Conservation (phyloP, 139 green algal genomes). For the Haematococcus lacustris region DNA sequence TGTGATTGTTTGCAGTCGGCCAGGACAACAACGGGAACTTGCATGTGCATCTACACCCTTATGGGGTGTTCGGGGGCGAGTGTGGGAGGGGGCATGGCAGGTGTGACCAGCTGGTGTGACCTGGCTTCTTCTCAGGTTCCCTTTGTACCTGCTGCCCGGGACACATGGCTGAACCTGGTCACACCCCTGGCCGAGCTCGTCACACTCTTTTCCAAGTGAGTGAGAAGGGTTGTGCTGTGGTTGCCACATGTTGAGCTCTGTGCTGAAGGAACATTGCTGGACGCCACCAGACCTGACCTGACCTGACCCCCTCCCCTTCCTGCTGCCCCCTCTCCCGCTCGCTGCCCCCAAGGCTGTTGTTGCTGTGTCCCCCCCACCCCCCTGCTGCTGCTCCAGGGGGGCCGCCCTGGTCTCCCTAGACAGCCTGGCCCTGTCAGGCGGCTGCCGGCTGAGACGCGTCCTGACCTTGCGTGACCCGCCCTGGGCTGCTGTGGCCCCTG, state of each 20-base stretch:
- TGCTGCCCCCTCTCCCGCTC: neutral
- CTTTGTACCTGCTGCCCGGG: constrained; percentile 6
- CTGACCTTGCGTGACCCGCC: constrained; percentile 22
- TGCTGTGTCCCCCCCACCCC: neutral
- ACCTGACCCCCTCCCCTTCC: too few species aligned
- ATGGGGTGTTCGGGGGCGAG: neutral
- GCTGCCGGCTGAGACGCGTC: constrained; percentile 17
- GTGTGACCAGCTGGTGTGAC: neutral
- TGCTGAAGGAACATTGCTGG: too few species aligned
- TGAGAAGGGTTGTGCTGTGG: too few species aligned
- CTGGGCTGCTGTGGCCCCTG: neutral
- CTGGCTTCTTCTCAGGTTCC: constrained; percentile 20
- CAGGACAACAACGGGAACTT: neutral
- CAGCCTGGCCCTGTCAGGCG: constrained; percentile 14
- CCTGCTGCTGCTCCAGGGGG: neutral
- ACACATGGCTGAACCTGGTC: constrained; percentile 19
- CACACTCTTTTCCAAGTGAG: constrained; percentile 9
- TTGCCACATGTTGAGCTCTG: neutral
- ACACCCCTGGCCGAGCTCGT: constrained; percentile 19
- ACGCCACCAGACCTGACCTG: neutral
- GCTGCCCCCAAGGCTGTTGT: neutral
- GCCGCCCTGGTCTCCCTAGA: constrained; percentile 12
- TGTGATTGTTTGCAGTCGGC: too few species aligned
- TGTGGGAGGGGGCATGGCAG: neutral
- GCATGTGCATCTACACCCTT: neutral